A percentile compares a stretch with the other conserved stretches of the same genome.
Evolutionary conservation across 2,329 filamentous ascomycete genomes (phyloP).

Genomic region (Bipolaris sorokiniana): DNA sequence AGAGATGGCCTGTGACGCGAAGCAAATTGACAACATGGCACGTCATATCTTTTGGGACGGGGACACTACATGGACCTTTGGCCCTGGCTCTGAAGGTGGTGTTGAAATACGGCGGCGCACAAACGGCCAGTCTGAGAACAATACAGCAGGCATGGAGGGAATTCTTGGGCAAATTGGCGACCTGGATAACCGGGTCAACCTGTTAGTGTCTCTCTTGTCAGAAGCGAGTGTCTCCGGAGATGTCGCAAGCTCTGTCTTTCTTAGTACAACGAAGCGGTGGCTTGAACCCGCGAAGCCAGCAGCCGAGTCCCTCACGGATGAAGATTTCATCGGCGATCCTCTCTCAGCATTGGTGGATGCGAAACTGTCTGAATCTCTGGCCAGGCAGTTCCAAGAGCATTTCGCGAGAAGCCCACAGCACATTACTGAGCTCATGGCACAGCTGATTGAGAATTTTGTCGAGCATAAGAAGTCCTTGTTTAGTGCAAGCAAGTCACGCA

Average conservation of each 20-base stretch:
- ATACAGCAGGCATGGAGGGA: constrained; percentile 60
- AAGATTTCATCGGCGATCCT: constrained; percentile 49
- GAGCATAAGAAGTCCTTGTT: constrained; percentile 55
- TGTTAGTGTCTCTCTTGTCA: constrained; percentile 49
- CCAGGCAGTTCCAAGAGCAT: constrained; percentile 67
- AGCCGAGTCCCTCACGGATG: constrained; percentile 32
- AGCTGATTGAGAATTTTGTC: constrained; percentile 59
- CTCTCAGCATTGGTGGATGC: constrained; percentile 62
- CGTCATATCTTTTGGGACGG: constrained; percentile 64
- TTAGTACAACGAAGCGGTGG: constrained; percentile 65
- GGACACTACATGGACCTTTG: constrained; percentile 61
- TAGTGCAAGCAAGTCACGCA: constrained; percentile 20
- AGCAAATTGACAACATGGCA: constrained; percentile 59
- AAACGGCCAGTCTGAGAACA: constrained; percentile 78
- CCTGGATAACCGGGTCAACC: constrained; percentile 35
- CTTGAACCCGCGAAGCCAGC: constrained; percentile 44
- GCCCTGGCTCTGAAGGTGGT: constrained; percentile 52
- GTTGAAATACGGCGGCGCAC: constrained; percentile 64
- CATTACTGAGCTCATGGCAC: constrained; percentile 67
- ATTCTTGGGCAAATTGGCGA: constrained; percentile 67
- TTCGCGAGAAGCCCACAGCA: constrained; percentile 69
- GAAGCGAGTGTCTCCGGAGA: constrained; percentile 62
- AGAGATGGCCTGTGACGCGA: constrained; percentile 60
- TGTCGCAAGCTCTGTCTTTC: constrained; percentile 63
- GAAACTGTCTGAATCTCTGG: constrained; percentile 69